Conservation (phyloP, 164 flowering plant genomes). For the Magnolia changhungtana region DNA sequence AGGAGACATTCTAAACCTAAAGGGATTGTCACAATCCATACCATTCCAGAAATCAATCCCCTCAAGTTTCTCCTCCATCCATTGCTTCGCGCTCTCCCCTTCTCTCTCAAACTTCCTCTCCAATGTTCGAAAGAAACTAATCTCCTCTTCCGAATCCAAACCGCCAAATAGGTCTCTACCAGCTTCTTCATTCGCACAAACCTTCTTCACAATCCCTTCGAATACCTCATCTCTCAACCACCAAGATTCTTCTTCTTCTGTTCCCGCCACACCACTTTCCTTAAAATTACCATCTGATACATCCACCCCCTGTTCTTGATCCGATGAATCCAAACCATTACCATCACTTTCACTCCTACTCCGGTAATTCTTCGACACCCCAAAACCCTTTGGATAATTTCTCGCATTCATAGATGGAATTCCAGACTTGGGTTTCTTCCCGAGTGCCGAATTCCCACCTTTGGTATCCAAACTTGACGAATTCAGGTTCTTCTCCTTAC, state of each 20-base stretch:
- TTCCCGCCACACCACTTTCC: neutral
- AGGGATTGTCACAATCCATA: slow-evolving; percentile 16
- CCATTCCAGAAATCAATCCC: slow-evolving; percentile 22
- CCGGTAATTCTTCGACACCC: slow-evolving; percentile 11
- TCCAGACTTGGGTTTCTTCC: slow-evolving; percentile 41
- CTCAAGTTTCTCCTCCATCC: slow-evolving; percentile 11
- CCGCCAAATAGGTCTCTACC: slow-evolving; percentile 7
- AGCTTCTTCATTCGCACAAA: slow-evolving; percentile 7
- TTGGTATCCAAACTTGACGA: slow-evolving; percentile 14
- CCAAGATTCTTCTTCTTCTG: slow-evolving; percentile 7
- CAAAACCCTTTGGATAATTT: slow-evolving; percentile 45
- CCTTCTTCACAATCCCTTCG: slow-evolving; percentile 4
- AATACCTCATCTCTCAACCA: slow-evolving; percentile 6
- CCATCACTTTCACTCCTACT: neutral
- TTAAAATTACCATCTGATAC: neutral
- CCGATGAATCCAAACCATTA: neutral
- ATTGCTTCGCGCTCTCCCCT: slow-evolving; percentile 9
- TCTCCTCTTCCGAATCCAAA: slow-evolving; percentile 7
- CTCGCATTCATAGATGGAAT: slow-evolving; percentile 14
- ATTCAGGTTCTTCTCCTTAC: neutral
- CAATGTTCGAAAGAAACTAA: slow-evolving; percentile 12
- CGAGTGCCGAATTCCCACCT: slow-evolving; percentile 28
- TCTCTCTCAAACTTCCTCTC: slow-evolving; percentile 13
- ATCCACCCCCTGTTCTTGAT: slow-evolving; percentile 3
- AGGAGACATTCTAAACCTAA: neutral